Percentiles rank a stretch among this genome's conserved stretches.
Evolutionary conservation across 2,329 filamentous ascomycete species (phyloP).

Genomic region (Trichoderma endophyticum): DNA sequence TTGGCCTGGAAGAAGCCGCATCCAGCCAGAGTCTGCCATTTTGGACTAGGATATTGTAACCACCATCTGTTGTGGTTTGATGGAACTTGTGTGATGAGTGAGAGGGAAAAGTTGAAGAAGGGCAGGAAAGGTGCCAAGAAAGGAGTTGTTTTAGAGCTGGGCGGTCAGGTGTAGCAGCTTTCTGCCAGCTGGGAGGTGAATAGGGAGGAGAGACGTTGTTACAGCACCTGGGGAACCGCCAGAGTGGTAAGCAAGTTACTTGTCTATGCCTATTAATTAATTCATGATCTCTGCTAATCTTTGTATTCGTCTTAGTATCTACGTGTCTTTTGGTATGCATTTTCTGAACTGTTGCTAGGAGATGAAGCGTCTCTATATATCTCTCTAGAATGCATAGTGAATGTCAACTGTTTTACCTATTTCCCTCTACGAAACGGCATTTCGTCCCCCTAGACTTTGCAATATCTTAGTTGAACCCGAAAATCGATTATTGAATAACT

Average conservation of each 20-base stretch:
- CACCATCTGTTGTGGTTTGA: not conserved
- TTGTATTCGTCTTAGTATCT: not conserved
- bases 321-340: not conserved
- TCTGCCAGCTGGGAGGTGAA: not conserved
- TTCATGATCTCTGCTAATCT: not conserved
- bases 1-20: conserved; percentile 27
- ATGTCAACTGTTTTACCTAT: not conserved
- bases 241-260: not conserved
- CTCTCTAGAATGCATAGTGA: not conserved
- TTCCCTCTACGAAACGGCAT: not conserved
- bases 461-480: accelerated
- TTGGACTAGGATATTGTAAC: not conserved
- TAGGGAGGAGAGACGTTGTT: not conserved
- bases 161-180: not conserved
- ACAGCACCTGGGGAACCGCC: not conserved
- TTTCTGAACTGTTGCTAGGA: not conserved
- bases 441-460: accelerated
- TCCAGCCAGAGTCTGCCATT: conserved; percentile 27
- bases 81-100: not conserved
- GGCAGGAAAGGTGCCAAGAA: not conserved
- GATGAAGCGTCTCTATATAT: not conserved
- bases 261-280: not conserved
- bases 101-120: not conserved
- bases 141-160: not conserved
- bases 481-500: not conserved